A percentile compares a stretch with the other conserved stretches of the same genome.
These are phyloP conservation scores for Esteya vermicola DNA, from an alignment of 2,329 filamentous ascomycete species.

Conservation along the genomic window DNA sequence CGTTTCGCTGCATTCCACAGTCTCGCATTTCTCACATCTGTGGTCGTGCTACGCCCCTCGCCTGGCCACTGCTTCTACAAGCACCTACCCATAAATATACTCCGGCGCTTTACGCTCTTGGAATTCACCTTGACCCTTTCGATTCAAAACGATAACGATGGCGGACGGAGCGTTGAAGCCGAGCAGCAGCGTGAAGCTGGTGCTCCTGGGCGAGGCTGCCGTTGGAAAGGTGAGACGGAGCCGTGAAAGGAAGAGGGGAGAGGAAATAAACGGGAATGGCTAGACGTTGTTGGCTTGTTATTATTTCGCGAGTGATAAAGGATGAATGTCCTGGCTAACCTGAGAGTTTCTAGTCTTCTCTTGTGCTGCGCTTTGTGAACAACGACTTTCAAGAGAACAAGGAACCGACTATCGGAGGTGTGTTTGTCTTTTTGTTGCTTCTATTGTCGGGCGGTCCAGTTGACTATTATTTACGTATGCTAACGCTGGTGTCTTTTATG, in stretches of 20 bases:
- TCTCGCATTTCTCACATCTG: no score
- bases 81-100: no score
- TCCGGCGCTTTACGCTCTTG: no score
- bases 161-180: conserved; percentile 66
- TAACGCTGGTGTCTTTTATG: no score
- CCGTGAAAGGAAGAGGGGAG: not conserved
- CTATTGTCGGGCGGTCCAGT: not conserved
- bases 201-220: conserved; percentile 90
- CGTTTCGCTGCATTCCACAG: no score
- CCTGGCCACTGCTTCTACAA: no score
- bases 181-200: conserved; percentile 98
- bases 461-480: no score
- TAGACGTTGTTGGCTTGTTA: no score
- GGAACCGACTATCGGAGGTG: conserved; percentile 97
- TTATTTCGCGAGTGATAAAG: no score
- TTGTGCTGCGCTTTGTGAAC: conserved; percentile 97
- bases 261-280: no score
- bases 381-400: conserved; percentile 99
- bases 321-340: not conserved
- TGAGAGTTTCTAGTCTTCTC: conserved; percentile 55
- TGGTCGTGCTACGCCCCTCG: no score
- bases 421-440: conserved; percentile 14
- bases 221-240: conserved; percentile 72
- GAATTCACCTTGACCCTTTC: no score
- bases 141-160: conserved; percentile 34